Conservation (phyloP, 163 green algal genomes). For the Botryococcus braunii region DNA sequence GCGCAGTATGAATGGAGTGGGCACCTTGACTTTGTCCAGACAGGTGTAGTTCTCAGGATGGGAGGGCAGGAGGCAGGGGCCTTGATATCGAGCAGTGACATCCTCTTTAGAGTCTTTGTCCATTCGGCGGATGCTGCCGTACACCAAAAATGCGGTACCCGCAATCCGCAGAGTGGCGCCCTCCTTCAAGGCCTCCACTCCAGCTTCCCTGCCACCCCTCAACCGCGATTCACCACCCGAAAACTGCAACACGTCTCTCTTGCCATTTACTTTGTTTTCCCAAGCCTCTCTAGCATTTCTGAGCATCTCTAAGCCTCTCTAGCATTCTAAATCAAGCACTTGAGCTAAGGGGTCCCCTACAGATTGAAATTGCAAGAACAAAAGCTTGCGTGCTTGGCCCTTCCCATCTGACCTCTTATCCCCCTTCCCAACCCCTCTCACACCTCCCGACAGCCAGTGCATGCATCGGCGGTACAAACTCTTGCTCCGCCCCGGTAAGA, state of each 20-base stretch:
- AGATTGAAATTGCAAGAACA: neutral
- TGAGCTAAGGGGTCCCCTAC: too few species aligned
- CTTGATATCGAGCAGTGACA: neutral
- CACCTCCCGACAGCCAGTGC: too few species aligned
- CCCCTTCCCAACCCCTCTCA: too few species aligned
- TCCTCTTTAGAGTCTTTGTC: neutral
- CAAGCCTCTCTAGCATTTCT: neutral
- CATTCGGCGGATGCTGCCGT: neutral
- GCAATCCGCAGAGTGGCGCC: constrained; percentile 1
- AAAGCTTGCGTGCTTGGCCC: too few species aligned
- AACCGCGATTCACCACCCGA: too few species aligned
- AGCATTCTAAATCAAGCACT: neutral
- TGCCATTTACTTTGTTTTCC: too few species aligned
- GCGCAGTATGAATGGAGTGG: too few species aligned
- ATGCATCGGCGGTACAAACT: too few species aligned
- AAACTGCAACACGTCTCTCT: neutral
- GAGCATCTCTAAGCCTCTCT: neutral
- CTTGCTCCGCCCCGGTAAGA: too few species aligned
- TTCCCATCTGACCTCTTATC: too few species aligned
- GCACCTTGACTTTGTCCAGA: constrained; percentile 1
- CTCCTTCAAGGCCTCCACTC: neutral
- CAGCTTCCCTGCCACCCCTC: constrained; percentile 9
- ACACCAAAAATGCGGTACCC: constrained; percentile 5
- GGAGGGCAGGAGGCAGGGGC: constrained; percentile 6
- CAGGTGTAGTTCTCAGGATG: constrained; percentile 1